A percentile compares a stretch with the other conserved stretches of the same genome.
phyloP scores from a whole-genome alignment of 2,329 filamentous ascomycete genomes.

The Cladosporium phlei region DNA sequence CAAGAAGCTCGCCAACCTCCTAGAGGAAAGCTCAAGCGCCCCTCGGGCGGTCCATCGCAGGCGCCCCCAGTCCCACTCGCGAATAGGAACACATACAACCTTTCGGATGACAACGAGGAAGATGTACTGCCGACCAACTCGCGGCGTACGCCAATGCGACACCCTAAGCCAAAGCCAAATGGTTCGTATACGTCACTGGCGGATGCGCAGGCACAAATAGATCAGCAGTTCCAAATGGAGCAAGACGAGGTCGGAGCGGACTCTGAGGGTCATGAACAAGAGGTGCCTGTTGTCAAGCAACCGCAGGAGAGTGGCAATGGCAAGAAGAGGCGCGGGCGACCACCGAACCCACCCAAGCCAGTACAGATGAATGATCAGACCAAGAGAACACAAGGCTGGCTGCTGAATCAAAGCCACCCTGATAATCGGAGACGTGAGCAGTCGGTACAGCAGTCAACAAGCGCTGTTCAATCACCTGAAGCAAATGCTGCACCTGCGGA shows the following conservation, averaged over 20 bases:
- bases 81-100: too few species aligned
- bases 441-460: too few species aligned
- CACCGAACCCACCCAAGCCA: not conserved
- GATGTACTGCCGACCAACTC: too few species aligned
- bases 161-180: too few species aligned
- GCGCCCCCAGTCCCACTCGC: too few species aligned
- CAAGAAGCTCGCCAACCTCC: not conserved
- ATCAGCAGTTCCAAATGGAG: not conserved
- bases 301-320: not conserved
- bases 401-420: not conserved
- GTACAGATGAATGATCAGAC: not conserved
- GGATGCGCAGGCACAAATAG: not conserved
- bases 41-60: not conserved
- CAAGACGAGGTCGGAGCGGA: too few species aligned
- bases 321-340: not conserved
- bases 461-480: too few species aligned
- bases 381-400: not conserved
- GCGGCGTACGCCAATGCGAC: too few species aligned
- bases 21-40: slow-evolving; percentile 3
- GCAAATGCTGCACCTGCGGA: too few species aligned
- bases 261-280: not conserved
- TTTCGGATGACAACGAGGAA: too few species aligned
- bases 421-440: too few species aligned
- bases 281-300: not conserved
- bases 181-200: not conserved